These are phyloP conservation scores for Flaveria robusta DNA, from an alignment of 129 eudicot species.

Conservation along the genomic window DNA sequence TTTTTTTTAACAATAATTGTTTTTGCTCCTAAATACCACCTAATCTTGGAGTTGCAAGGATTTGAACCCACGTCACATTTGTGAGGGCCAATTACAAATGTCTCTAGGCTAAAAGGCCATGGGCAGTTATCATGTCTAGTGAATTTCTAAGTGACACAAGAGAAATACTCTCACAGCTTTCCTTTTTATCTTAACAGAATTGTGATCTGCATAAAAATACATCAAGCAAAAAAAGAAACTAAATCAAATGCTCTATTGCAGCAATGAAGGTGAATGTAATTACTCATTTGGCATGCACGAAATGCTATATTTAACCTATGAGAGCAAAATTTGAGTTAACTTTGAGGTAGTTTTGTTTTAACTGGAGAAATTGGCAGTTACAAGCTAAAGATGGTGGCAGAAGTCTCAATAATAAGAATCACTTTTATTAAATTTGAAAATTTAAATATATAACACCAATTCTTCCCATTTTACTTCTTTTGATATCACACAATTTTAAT, in stretches of 20 bases:
- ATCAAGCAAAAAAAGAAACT: too few species aligned
- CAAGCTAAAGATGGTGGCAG: neutral
- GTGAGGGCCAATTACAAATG: too few species aligned
- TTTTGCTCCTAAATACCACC: too few species aligned
- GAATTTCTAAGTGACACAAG: too few species aligned
- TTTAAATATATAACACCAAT: neutral
- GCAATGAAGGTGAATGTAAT: neutral
- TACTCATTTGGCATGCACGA: neutral
- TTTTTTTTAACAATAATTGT: too few species aligned
- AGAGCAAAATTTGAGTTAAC: neutral
- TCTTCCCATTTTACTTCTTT: neutral
- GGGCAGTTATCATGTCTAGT: too few species aligned
- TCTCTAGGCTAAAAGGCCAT: too few species aligned
- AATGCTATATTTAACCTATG: neutral
- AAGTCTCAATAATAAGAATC: neutral
- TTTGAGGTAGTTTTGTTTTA: slow-evolving; percentile 3
- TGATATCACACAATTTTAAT: neutral
- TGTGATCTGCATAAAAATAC: too few species aligned
- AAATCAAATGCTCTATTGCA: neutral
- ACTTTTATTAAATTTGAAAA: neutral
- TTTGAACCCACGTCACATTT: too few species aligned
- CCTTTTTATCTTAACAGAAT: too few species aligned
- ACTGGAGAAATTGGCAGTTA: neutral
- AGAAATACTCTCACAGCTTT: too few species aligned
- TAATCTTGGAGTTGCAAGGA: too few species aligned